These are phyloP conservation scores for Pseudomonodictys pantanalensis DNA, from an alignment of 495 filamentous ascomycete species.

Conservation along the genomic window DNA sequence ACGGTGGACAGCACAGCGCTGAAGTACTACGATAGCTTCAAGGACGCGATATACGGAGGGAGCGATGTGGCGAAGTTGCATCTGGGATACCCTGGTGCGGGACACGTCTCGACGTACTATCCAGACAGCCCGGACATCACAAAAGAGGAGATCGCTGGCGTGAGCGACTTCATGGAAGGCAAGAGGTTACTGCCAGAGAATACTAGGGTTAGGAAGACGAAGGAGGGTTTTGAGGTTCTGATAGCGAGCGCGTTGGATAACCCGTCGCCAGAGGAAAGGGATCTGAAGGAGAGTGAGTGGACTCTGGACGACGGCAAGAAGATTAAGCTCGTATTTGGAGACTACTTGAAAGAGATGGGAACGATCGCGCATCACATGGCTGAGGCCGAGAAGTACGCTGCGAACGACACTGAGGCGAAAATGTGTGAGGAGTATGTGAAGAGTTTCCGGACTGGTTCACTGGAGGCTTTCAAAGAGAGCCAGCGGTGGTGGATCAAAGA, in stretches of 20 bases:
- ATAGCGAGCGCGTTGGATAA: conserved; percentile 70
- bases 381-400: conserved; percentile 70
- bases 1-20: conserved; percentile 51
- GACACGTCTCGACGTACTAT: conserved; percentile 90
- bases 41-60: conserved; percentile 72
- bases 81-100: conserved; percentile 76
- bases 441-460: conserved; percentile 80
- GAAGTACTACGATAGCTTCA: conserved; percentile 61
- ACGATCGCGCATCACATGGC: conserved; percentile 68
- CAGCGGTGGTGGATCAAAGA: conserved; percentile 93
- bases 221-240: conserved; percentile 71
- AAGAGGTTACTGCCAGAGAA: conserved; percentile 80
- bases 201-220: conserved; percentile 75
- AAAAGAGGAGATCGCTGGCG: conserved; percentile 72
- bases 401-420: conserved; percentile 77
- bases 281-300: conserved; percentile 65
- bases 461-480: conserved; percentile 83
- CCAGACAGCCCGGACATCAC: conserved; percentile 83
- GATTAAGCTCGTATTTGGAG: conserved; percentile 76
- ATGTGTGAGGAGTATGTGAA: conserved; percentile 83
- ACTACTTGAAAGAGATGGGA: conserved; percentile 77
- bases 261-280: conserved; percentile 60
- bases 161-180: conserved; percentile 70
- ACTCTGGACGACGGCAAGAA: conserved; percentile 70
- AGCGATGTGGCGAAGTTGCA: conserved; percentile 68